A percentile compares a stretch with the other conserved stretches of the same genome.
These are phyloP conservation scores for Schrenkiella parvula DNA, from an alignment of 345 rosid species.

Conservation along the genomic window DNA sequence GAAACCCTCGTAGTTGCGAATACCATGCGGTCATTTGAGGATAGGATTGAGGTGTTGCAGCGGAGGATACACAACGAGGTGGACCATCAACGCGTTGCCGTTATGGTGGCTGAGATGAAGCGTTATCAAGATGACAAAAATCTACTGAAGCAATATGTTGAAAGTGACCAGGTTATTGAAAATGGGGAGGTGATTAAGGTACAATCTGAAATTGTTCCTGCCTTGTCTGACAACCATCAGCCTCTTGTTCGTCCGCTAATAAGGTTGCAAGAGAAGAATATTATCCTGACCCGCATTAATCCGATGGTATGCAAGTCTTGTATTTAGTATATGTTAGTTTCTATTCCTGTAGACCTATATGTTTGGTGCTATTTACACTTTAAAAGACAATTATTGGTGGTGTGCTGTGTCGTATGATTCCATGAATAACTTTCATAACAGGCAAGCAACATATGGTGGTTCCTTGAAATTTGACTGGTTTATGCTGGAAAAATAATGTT, in stretches of 20 bases:
- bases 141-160: conserved; percentile 87
- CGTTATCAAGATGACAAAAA: conserved; percentile 92
- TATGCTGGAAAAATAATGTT: background rate
- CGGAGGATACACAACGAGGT: conserved; percentile 67
- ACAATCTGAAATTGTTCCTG: conserved; percentile 74
- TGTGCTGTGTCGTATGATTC: background rate
- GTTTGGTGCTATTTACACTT: background rate
- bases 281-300: conserved; percentile 92
- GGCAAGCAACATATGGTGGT: background rate
- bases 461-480: background rate
- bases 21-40: conserved; percentile 95
- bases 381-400: background rate
- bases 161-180: conserved; percentile 89
- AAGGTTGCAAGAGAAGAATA: conserved; percentile 81
- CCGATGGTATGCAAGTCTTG: conserved; percentile 60
- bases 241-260: conserved; percentile 80
- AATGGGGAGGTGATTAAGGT: conserved; percentile 78
- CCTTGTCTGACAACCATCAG: conserved; percentile 75
- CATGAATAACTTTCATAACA: conserved; percentile 5
- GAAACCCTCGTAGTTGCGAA: conserved; percentile 96
- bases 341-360: background rate
- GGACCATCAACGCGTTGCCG: conserved; percentile 69
- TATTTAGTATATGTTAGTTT: background rate
- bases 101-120: conserved; percentile 77
- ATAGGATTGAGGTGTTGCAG: conserved; percentile 74